Evolutionary conservation across 2,329 filamentous ascomycete species (phyloP).

Genomic region (Phaeosphaeriaceae sp.): DNA sequence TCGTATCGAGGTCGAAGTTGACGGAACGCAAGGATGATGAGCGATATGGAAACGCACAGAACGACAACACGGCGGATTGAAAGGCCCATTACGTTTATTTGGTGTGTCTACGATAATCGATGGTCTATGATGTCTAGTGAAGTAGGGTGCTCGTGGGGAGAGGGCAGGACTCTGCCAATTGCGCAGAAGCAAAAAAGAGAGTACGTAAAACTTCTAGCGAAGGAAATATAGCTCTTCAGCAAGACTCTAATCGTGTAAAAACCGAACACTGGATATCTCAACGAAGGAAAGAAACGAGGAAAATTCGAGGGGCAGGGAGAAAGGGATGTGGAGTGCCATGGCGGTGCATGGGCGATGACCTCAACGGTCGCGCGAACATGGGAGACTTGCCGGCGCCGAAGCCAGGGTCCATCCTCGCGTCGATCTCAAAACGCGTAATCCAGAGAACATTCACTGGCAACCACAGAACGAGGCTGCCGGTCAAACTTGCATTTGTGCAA

Average conservation of each 20-base stretch:
- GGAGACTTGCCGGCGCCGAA: neutral
- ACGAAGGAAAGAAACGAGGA: neutral
- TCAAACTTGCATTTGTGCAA: neutral
- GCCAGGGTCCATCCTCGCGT: conserved; percentile 4
- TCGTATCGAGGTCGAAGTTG: conserved; percentile 30
- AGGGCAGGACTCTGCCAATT: neutral
- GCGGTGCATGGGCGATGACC: conserved; percentile 10
- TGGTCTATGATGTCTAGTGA: conserved; percentile 1
- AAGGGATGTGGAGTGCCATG: conserved; percentile 12
- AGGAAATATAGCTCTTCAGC: neutral
- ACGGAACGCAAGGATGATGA: conserved; percentile 40
- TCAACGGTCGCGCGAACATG: conserved; percentile 4
- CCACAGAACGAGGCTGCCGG: neutral
- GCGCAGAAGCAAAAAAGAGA: neutral
- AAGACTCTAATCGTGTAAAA: neutral
- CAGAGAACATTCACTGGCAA: neutral
- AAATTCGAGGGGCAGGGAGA: neutral
- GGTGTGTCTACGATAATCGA: conserved; percentile 1
- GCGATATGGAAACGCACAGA: conserved; percentile 31
- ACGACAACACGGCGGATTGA: conserved; percentile 38
- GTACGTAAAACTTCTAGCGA: neutral
- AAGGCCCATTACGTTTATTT: conserved; percentile 30
- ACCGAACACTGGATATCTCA: neutral
- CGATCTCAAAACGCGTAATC: conserved; percentile 1
- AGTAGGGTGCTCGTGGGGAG: neutral